phyloP scores from a whole-genome alignment of 2,329 filamentous ascomycete species.

The Alternaria arbusti region DNA sequence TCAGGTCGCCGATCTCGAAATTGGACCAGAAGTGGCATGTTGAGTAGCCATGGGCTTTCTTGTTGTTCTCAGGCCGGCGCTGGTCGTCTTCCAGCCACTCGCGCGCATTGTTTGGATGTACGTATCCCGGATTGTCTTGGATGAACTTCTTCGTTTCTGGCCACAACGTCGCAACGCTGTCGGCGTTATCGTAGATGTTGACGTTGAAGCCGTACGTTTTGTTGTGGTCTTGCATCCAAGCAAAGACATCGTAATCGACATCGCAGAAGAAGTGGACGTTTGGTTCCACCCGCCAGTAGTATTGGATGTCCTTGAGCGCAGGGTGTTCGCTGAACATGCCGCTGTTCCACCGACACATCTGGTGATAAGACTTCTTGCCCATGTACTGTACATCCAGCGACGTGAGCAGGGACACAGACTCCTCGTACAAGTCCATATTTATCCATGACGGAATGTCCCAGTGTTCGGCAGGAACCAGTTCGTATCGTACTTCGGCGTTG shows the following conservation, averaged over 20 bases:
- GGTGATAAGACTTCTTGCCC: conserved; percentile 87
- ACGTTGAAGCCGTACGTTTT: conserved; percentile 99
- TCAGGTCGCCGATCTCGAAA: conserved; percentile 94
- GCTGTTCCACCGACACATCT: conserved; percentile 99
- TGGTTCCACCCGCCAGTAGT: conserved; percentile 98
- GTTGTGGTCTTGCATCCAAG: conserved; percentile 97
- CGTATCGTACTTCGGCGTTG: conserved; percentile 86
- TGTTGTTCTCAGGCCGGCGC: conserved; percentile 78
- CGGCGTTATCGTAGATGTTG: conserved; percentile 90
- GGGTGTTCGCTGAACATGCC: conserved; percentile 98
- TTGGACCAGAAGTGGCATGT: conserved; percentile 99
- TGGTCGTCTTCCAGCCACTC: conserved; percentile 83
- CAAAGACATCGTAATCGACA: conserved; percentile 97
- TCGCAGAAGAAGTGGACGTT: conserved; percentile 99
- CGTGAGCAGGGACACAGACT: conserved; percentile 81
- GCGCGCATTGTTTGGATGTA: conserved; percentile 84
- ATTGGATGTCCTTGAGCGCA: conserved; percentile 79
- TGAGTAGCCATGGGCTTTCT: conserved; percentile 87
- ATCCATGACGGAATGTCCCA: conserved; percentile 95
- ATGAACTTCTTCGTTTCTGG: conserved; percentile 95
- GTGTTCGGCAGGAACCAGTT: conserved; percentile 91
- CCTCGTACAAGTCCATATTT: conserved; percentile 81
- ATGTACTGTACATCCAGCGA: conserved; percentile 91
- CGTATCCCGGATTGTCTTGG: conserved; percentile 78
- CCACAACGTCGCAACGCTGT: conserved; percentile 88